Percentiles rank a stretch among this genome's conserved stretches.
These are phyloP conservation scores for Thamnidium elegans DNA, from an alignment of 192 early-diverging fungal species.

Conservation along the genomic window DNA sequence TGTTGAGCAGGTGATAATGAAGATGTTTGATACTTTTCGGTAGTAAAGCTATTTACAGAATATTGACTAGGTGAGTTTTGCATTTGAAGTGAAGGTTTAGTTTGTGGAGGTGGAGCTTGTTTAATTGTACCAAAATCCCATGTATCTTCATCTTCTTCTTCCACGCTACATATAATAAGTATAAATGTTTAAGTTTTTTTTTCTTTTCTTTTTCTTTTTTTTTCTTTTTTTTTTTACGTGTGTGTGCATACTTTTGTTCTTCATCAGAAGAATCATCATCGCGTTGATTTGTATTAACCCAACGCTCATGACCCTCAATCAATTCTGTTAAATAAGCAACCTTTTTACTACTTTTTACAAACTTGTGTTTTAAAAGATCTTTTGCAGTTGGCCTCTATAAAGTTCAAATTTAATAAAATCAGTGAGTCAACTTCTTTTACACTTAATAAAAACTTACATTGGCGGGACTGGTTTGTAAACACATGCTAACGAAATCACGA, in stretches of 20 bases:
- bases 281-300: slow-evolving; percentile 56
- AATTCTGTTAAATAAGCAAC: slow-evolving; percentile 82
- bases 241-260: slow-evolving; percentile 35
- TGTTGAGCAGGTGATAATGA: not conserved
- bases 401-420: not conserved
- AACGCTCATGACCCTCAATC: slow-evolving; percentile 79
- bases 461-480: slow-evolving; percentile 83
- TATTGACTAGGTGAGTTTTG: slow-evolving; percentile 15
- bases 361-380: slow-evolving; percentile 84
- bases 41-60: slow-evolving; percentile 11
- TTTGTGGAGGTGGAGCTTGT: slow-evolving; percentile 29
- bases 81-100: slow-evolving; percentile 2
- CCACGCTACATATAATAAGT: slow-evolving; percentile 25
- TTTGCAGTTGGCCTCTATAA: slow-evolving; percentile 81
- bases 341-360: slow-evolving; percentile 82
- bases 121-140: slow-evolving; percentile 60
- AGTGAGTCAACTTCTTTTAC: not conserved
- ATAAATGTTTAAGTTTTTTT: not conserved
- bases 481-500: slow-evolving; percentile 85
- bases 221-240: no score
- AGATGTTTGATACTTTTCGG: not conserved
- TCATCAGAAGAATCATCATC: slow-evolving; percentile 51
- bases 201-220: no score
- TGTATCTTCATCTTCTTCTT: slow-evolving; percentile 38
- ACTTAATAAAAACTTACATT: slow-evolving; percentile 52